phyloP scores from a whole-genome alignment of 768 basidiomycete species.

The Boletus eberwhitei region DNA sequence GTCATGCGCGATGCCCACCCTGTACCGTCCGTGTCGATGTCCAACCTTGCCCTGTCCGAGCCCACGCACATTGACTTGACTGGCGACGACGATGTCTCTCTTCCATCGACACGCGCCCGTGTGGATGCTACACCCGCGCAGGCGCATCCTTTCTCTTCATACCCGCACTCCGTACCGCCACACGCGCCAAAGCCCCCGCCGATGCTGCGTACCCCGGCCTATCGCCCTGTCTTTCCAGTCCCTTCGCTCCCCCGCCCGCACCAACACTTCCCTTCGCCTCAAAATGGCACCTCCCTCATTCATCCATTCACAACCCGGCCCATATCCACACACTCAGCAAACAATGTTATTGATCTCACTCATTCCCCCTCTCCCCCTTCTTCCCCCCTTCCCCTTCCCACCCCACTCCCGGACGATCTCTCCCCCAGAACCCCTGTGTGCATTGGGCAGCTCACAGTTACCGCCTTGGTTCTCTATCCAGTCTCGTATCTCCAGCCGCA shows the following conservation, averaged over 20 bases:
- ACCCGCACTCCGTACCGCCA: constrained; percentile 23
- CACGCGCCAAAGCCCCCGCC: constrained; percentile 25
- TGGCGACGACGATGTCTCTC: constrained; percentile 57
- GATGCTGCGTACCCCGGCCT: constrained; percentile 28
- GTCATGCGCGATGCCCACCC: constrained; percentile 30
- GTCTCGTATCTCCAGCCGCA: constrained; percentile 59
- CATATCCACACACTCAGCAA: constrained; percentile 28
- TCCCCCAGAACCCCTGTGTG: constrained; percentile 83
- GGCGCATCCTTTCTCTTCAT: constrained; percentile 21
- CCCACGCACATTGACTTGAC: constrained; percentile 69
- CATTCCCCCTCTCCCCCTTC: constrained; percentile 54
- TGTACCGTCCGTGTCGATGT: constrained; percentile 33
- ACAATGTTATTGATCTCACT: constrained; percentile 75
- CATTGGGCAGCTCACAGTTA: constrained; percentile 80
- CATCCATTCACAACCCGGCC: constrained; percentile 19
- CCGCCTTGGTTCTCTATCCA: constrained; percentile 83
- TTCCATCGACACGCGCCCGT: constrained; percentile 27
- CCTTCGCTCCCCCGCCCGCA: constrained; percentile 31
- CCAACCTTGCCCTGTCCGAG: constrained; percentile 36
- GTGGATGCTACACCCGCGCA: constrained; percentile 40
- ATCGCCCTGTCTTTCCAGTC: constrained; percentile 52
- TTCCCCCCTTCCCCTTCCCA: constrained; percentile 31
- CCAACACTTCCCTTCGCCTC: constrained; percentile 22
- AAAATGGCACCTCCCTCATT: constrained; percentile 23
- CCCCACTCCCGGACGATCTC: constrained; percentile 51